Evolutionary conservation across 2,329 filamentous ascomycete genomes (phyloP).

Genomic region (Xylaria sp.): DNA sequence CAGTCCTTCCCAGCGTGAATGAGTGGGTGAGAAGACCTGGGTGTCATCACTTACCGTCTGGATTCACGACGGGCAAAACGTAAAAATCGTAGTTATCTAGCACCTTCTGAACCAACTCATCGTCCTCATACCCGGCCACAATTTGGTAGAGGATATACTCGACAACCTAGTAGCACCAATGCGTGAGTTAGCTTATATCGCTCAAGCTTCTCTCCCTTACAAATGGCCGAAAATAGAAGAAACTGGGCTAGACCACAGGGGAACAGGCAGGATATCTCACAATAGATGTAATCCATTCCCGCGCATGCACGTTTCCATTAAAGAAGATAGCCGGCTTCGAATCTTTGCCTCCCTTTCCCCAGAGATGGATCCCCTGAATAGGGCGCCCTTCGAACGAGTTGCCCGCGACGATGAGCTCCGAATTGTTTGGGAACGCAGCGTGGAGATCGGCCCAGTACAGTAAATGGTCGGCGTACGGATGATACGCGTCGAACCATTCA

Average conservation of each 20-base stretch:
- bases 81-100: constrained; percentile 69
- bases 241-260: constrained; percentile 43
- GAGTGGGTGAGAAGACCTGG: not conserved
- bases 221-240: not conserved
- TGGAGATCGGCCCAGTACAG: constrained; percentile 59
- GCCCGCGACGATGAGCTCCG: constrained; percentile 60
- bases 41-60: constrained; percentile 54
- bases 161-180: constrained; percentile 44
- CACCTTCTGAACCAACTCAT: constrained; percentile 54
- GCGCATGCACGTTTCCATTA: constrained; percentile 64
- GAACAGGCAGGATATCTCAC: constrained; percentile 52
- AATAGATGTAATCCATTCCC: constrained; percentile 65
- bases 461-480: constrained; percentile 63
- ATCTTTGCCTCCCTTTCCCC: constrained; percentile 57
- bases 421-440: constrained; percentile 56
- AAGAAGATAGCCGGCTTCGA: constrained; percentile 61
- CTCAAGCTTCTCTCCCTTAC: not conserved
- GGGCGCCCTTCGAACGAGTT: constrained; percentile 56
- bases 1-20: not conserved
- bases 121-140: constrained; percentile 55
- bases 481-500: constrained; percentile 65
- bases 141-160: constrained; percentile 62
- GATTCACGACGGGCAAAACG: constrained; percentile 64
- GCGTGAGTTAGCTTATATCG: not conserved
- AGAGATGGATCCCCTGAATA: constrained; percentile 70